Percentiles rank a stretch among this genome's conserved stretches.
phyloP scores from a whole-genome alignment of 2,329 filamentous ascomycete genomes.

The Alternaria hordeiaustralica region DNA sequence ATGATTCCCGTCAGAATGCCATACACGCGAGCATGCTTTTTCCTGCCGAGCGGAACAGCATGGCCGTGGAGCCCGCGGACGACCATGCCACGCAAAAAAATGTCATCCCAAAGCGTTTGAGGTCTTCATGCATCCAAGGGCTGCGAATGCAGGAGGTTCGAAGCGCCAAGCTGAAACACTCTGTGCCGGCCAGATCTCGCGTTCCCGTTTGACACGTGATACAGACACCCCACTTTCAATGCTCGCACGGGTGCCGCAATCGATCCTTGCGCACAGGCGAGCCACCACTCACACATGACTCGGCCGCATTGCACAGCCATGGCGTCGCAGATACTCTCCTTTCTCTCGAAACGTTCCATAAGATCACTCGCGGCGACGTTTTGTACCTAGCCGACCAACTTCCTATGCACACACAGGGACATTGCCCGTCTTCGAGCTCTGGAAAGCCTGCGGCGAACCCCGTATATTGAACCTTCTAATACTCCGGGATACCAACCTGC shows the following conservation, averaged over 20 bases:
- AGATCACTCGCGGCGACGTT: background rate
- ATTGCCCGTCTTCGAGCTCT: background rate
- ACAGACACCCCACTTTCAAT: constrained; percentile 12
- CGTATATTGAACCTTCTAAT: background rate
- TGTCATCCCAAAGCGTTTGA: constrained; percentile 22
- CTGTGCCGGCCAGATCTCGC: constrained; percentile 4
- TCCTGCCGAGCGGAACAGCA: background rate
- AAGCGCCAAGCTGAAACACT: constrained; percentile 28
- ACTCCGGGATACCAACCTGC: background rate
- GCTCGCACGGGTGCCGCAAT: constrained; percentile 9
- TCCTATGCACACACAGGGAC: background rate
- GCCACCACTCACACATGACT: constrained; percentile 18
- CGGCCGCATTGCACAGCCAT: constrained; percentile 15
- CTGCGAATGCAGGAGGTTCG: constrained; percentile 16
- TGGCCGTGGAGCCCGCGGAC: background rate
- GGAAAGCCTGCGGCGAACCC: background rate
- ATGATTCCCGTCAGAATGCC: background rate
- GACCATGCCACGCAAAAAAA: background rate
- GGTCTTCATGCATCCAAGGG: constrained; percentile 10
- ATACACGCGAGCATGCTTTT: background rate
- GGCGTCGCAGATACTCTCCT: constrained; percentile 17
- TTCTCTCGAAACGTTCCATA: constrained; percentile 12
- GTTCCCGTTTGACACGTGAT: constrained; percentile 14
- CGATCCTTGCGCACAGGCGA: constrained; percentile 12
- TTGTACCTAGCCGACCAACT: background rate